Percentiles rank a stretch among this genome's conserved stretches.
Conservation (phyloP, 164 flowering plant species). For the Paratinospora sagittata region DNA sequence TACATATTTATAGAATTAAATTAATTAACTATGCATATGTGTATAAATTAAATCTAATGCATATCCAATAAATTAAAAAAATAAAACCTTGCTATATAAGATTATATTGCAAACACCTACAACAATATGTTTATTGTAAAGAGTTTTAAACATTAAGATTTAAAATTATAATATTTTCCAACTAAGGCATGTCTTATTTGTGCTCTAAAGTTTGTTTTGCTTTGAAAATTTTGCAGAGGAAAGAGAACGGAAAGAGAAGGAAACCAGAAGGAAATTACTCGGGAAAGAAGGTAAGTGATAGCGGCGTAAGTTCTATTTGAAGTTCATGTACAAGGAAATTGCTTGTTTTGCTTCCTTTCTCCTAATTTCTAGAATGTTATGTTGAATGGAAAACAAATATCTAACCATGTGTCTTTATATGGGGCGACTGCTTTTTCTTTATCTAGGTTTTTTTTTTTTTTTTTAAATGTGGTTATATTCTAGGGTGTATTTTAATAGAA, state of each 20-base stretch:
- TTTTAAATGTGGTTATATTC: neutral
- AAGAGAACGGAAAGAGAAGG: conserved; percentile 59
- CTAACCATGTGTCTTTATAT: neutral
- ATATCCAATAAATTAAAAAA: too few species aligned
- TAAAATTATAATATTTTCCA: too few species aligned
- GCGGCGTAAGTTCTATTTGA: conserved; percentile 52
- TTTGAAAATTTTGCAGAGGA: conserved; percentile 21
- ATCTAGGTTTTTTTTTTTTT: conserved; percentile 1
- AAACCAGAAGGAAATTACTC: conserved; percentile 53
- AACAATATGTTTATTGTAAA: too few species aligned
- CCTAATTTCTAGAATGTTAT: neutral
- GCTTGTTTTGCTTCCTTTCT: neutral
- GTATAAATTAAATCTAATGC: too few species aligned
- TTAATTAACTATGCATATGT: too few species aligned
- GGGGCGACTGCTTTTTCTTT: conserved; percentile 3
- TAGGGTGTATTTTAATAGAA: conserved; percentile 29
- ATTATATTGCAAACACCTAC: too few species aligned
- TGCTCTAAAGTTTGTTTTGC: neutral
- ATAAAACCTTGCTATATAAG: too few species aligned
- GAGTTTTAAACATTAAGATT: too few species aligned
- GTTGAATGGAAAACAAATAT: neutral
- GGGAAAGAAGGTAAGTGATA: conserved; percentile 55
- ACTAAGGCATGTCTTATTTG: neutral
- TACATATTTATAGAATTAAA: too few species aligned
- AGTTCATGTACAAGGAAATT: too few species aligned